Evolutionary conservation across 2,329 filamentous ascomycete species (phyloP), one percentile per base, ranked within the genome.

Genomic region (Neurospora sp.): DNA sequence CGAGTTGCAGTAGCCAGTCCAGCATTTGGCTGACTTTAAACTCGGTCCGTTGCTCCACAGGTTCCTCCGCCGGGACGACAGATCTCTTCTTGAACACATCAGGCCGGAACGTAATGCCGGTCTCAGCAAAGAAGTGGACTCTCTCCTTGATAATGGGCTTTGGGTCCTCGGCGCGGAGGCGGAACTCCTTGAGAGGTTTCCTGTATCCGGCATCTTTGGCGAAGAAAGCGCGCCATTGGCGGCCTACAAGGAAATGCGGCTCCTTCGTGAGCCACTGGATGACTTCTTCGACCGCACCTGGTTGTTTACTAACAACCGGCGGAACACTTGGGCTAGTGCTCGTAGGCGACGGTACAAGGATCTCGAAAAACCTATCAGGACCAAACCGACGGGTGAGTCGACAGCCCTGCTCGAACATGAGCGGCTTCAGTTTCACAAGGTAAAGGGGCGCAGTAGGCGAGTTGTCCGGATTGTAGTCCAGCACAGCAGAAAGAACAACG

Each of bases 301-400:
- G 75, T 1, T 81, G 74, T 17, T 76, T 79, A 2, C 81, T 70
- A 0, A 78, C 67, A 0, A 72, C 67, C 0, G 79, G 77, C 0
- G 76, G 74, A n/a, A 62, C 52, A 15, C 52, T 62, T 9, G 52
- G 23, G 1, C 78, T 73, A 2, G 74, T 77, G 0, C 76, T 77
- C 1, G 75, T 78, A 0, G 82, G 79, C 0, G 81, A 80, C 0
- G 87, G 87, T 5, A 89, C 79, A 4, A 82, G 76, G 0, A 90
- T 70, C 68, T 89, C 86, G 1, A 90, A 71, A 66, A 89, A 89
- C 0, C 88, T 82, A 72, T 90, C 87, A 0, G 83, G 77, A 0
- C 88, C 87, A 72, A 88, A 89, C 4, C 83, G 83, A 13, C 88
- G 83, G 23, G 79, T 79, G 0, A 90, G 76, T 1, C 88, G 84